Evolutionary conservation across 768 basidiomycete species (phyloP), one percentile per base, ranked within the genome.

Genomic region (Podaxis rugospora): DNA sequence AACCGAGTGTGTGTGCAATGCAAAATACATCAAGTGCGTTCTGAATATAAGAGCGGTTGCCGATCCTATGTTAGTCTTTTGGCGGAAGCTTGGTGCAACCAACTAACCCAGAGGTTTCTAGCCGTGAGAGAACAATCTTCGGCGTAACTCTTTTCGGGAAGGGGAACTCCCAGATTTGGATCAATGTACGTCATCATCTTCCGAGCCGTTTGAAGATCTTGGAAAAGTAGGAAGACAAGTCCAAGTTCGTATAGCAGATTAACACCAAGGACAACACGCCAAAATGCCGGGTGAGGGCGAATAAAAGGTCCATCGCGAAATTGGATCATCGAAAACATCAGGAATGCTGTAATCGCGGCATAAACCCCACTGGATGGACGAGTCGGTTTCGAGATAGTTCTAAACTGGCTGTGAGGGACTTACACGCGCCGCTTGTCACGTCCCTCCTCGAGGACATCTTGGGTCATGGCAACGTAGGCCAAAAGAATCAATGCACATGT

Each of bases 241-340:
- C 81, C 85, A 44, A 95, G 77, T 70, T 92, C 91, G 69, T 95
- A 95, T 28, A 93, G 77, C 14, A 95, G 73, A 73, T 95, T 95
- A 63, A 91, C 75, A 25, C 90, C 92, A 27, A 94, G 78, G 4
- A 92, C 80, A 40, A 86, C 76, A 54, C 93, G 81, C 92, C 92
- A 93, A 72, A 92, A 90, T 16, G 87, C 89, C 62, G 92, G 92
- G 71, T 95, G 92, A 0, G 92, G 92, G 39, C 92, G 86, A 69
- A 94, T 81, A 72, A 91, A 95, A 32, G 92, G 92, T 0, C 92
- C 92, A 70, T 95, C 92, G 61, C 92, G 87, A 68, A 94, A 93
- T 67, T 95, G 93, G 53, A 95, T 80, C 83, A 90, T 89, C 28
- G 89, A 90, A 73, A 93, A 94, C 63, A 84, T 72, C 61, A 94